Evolutionary conservation across 2,329 filamentous ascomycete species (phyloP).

Genomic region (Parastagonospora nodorum): DNA sequence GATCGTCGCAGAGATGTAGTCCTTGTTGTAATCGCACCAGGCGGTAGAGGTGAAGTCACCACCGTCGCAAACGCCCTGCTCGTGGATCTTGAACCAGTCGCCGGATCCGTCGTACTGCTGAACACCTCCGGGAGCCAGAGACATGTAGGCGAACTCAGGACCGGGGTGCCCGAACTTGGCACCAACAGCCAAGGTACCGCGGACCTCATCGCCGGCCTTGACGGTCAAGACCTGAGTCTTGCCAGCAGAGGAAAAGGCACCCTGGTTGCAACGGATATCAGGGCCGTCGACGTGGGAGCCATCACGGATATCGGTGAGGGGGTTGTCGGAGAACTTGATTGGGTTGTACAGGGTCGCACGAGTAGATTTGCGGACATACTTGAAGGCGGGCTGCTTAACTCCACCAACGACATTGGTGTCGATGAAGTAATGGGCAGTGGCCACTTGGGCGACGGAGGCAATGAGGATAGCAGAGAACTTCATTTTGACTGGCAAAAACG

Average conservation of each 20-base stretch:
- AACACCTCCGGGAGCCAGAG: constrained; percentile 24
- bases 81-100: constrained; percentile 36
- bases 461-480: constrained; percentile 25
- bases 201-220: constrained; percentile 22
- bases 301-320: constrained; percentile 21
- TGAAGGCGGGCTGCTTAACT: constrained; percentile 15
- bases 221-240: constrained; percentile 13
- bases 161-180: constrained; percentile 27
- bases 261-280: constrained; percentile 37
- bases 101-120: constrained; percentile 25
- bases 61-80: constrained; percentile 18
- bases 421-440: constrained; percentile 34
- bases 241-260: constrained; percentile 16
- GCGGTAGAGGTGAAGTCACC: constrained; percentile 10
- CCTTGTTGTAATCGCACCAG: constrained; percentile 27
- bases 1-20: constrained; percentile 34
- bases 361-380: constrained; percentile 33
- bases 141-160: constrained; percentile 29
- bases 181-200: constrained; percentile 22
- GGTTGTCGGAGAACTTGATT: constrained; percentile 19
- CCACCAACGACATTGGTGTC: constrained; percentile 24
- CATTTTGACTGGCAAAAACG: constrained; percentile 14
- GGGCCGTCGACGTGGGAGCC: constrained; percentile 21
- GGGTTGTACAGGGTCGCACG: constrained; percentile 28
- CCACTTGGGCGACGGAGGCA: constrained; percentile 16